Conservation (phyloP, 345 rosid genomes). For the Turritis glabra region DNA sequence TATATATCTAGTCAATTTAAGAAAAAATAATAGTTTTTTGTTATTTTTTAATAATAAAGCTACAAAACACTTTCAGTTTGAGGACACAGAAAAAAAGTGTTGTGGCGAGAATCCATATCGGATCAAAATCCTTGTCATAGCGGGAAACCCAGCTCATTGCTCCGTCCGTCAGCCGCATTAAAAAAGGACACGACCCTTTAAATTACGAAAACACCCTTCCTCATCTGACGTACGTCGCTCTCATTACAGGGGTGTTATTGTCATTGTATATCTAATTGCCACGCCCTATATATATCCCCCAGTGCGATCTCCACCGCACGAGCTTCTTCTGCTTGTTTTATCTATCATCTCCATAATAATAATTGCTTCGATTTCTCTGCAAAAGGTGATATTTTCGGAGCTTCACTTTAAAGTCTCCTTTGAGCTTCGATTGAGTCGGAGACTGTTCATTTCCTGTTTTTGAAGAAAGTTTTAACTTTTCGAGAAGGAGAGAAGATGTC, state of each 20-base stretch:
- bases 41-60: neutral
- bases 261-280: neutral
- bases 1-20: neutral
- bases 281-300: neutral
- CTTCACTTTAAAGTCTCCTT: neutral
- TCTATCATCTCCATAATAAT: slow-evolving; percentile 10
- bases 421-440: neutral
- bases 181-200: neutral
- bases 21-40: no score
- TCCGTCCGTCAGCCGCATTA: slow-evolving; percentile 6
- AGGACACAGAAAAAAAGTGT: neutral
- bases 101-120: slow-evolving; percentile 21
- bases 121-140: slow-evolving; percentile 17
- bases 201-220: neutral
- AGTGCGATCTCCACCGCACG: slow-evolving; percentile 36
- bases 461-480: neutral
- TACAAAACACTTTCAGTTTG: neutral
- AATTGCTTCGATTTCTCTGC: slow-evolving; percentile 27
- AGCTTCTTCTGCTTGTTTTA: neutral
- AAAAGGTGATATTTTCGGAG: neutral
- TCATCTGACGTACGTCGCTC: no score
- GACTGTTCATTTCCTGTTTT: neutral
- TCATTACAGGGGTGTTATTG: slow-evolving; percentile 10
- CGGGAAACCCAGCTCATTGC: slow-evolving; percentile 22
- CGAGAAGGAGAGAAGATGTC: neutral